Conservation (phyloP, 1,284 basidiomycete species). For the Taiwanofungus camphoratus region DNA sequence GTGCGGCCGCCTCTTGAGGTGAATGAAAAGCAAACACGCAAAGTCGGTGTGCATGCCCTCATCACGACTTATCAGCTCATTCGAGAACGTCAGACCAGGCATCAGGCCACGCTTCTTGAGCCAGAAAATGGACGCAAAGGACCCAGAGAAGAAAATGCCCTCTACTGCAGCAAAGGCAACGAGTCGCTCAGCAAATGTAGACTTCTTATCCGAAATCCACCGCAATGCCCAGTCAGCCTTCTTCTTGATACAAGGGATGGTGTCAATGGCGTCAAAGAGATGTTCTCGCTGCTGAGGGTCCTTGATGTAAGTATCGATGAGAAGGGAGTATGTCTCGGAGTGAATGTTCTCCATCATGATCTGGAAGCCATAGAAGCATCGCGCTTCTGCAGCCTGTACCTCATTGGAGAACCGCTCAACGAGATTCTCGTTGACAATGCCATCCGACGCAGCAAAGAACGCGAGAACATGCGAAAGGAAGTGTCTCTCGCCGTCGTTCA, state of each 20-base stretch:
- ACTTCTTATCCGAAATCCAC: slow-evolving; percentile 86
- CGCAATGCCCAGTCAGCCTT: slow-evolving; percentile 93
- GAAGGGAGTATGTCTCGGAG: slow-evolving; percentile 96
- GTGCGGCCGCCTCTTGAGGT: slow-evolving; percentile 76
- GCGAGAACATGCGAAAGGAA: slow-evolving; percentile 96
- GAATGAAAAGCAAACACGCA: slow-evolving; percentile 91
- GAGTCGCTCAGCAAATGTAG: slow-evolving; percentile 88
- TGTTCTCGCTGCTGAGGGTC: slow-evolving; percentile 80
- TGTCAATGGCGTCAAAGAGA: slow-evolving; percentile 94
- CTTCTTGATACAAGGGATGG: slow-evolving; percentile 86
- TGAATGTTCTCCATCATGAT: slow-evolving; percentile 99
- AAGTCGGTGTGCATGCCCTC: slow-evolving; percentile 99
- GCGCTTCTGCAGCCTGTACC: slow-evolving; percentile 92
- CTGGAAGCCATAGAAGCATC: slow-evolving; percentile 99
- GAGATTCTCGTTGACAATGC: slow-evolving; percentile 97
- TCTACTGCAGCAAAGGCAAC: slow-evolving; percentile 98
- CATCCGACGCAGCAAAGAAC: slow-evolving; percentile 96
- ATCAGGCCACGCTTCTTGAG: slow-evolving; percentile 98
- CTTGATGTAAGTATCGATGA: slow-evolving; percentile 98
- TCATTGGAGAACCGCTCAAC: slow-evolving; percentile 94
- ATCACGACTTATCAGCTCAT: slow-evolving; percentile 95
- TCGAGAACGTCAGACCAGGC: slow-evolving; percentile 97
- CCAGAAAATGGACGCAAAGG: slow-evolving; percentile 96
- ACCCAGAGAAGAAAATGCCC: slow-evolving; percentile 97
- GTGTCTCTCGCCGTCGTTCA: slow-evolving; percentile 92